Conservation (phyloP, 495 filamentous ascomycete species). For the Trichoderma parareesei region DNA sequence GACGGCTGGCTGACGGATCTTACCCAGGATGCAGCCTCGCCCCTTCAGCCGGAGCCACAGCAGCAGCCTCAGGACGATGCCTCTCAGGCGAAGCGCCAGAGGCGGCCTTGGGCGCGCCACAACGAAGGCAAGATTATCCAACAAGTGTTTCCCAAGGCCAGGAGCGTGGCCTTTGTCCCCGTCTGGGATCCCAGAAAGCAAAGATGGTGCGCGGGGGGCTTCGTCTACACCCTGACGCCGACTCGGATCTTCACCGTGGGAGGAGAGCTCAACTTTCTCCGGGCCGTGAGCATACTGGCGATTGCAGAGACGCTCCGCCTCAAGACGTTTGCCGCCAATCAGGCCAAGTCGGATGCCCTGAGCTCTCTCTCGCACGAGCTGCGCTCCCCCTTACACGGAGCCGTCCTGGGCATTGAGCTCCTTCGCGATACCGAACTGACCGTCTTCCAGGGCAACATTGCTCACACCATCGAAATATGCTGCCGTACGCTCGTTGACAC, state of each 20-base stretch:
- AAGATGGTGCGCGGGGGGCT: conserved; percentile 60
- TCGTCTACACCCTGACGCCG: conserved; percentile 50
- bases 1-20: conserved; percentile 10
- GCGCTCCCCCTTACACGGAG: conserved; percentile 68
- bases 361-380: conserved; percentile 72
- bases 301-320: conserved; percentile 53
- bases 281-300: conserved; percentile 51
- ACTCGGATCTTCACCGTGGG: conserved; percentile 38
- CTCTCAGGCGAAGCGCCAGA: conserved; percentile 1
- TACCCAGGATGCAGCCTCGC: conserved; percentile 12
- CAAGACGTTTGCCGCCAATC: conserved; percentile 31
- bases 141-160: conserved; percentile 40
- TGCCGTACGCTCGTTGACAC: conserved; percentile 70
- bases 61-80: not conserved
- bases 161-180: conserved; percentile 50
- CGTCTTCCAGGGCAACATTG: conserved; percentile 50
- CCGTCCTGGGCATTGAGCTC: conserved; percentile 65
- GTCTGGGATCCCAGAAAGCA: conserved; percentile 63
- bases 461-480: conserved; percentile 67
- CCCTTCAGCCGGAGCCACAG: not conserved
- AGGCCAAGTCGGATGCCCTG: conserved; percentile 61
- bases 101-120: conserved; percentile 12
- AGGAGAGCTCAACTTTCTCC: conserved; percentile 34
- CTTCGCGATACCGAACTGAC: conserved; percentile 47
- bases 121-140: conserved; percentile 17